Conservation (phyloP, 2,329 filamentous ascomycete species). For the Stachybotrys echinatus region DNA sequence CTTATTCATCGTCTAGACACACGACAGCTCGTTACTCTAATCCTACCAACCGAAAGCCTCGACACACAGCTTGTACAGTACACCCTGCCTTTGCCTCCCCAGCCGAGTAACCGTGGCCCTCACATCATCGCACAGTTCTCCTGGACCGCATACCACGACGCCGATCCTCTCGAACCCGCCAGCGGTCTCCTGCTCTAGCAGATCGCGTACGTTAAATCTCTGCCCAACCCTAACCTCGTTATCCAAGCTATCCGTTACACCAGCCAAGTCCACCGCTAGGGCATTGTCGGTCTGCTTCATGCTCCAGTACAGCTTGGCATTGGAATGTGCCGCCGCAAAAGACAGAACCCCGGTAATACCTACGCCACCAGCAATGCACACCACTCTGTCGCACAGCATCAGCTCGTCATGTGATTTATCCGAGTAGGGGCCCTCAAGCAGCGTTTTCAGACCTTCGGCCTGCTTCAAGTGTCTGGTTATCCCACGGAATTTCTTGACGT, state of each 20-base stretch:
- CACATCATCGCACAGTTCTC: conserved; percentile 32
- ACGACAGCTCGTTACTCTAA: too few relatives aligned
- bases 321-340: conserved; percentile 22
- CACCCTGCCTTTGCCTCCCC: not conserved
- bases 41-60: not conserved
- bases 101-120: conserved; percentile 10
- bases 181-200: conserved; percentile 24
- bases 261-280: conserved; percentile 22
- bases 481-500: conserved; percentile 27
- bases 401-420: conserved; percentile 19
- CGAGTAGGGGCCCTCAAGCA: conserved; percentile 34
- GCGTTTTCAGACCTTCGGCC: conserved; percentile 21
- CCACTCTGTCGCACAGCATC: conserved; percentile 25
- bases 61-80: not conserved
- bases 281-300: conserved; percentile 16
- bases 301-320: conserved; percentile 31
- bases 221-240: conserved; percentile 28
- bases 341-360: conserved; percentile 40
- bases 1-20: too few relatives aligned
- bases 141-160: conserved; percentile 35
- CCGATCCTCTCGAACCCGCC: conserved; percentile 22
- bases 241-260: conserved; percentile 13
- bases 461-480: conserved; percentile 24
- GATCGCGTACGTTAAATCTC: conserved; percentile 9
- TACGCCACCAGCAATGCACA: conserved; percentile 41